phyloP scores from a whole-genome alignment of 495 filamentous ascomycete genomes.

The Geopyxis carbonaria region DNA sequence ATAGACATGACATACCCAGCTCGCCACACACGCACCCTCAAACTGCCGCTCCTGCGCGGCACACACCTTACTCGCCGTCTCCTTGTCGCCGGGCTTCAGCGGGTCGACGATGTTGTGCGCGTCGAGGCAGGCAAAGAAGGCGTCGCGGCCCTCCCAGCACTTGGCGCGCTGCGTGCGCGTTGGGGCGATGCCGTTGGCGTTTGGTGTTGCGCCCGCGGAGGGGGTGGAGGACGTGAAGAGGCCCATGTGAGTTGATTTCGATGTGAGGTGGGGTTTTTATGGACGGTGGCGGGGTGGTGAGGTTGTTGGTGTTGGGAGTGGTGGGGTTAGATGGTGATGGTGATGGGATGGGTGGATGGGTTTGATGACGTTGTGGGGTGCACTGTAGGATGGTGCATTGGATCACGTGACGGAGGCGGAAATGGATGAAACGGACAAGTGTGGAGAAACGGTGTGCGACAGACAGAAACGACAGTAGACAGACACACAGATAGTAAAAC shows the following conservation, averaged over 20 bases:
- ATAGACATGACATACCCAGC: constrained; percentile 55
- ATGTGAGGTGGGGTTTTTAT: background rate
- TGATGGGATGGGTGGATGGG: too few relatives aligned
- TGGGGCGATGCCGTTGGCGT: constrained; percentile 49
- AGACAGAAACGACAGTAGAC: too few relatives aligned
- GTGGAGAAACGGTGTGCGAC: too few relatives aligned
- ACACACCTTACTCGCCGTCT: constrained; percentile 6
- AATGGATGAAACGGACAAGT: background rate
- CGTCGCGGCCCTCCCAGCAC: constrained; percentile 78
- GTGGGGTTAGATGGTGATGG: background rate
- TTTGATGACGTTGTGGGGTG: constrained; percentile 2
- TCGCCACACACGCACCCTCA: constrained; percentile 46
- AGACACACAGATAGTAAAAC: too few relatives aligned
- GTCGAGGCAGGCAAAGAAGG: constrained; percentile 75
- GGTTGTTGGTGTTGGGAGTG: background rate
- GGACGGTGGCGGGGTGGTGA: background rate
- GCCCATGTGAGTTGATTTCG: constrained; percentile 15
- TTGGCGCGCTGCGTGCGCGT: constrained; percentile 54
- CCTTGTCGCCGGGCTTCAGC: constrained; percentile 41
- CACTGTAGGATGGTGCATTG: background rate
- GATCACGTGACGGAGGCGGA: background rate
- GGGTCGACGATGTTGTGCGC: constrained; percentile 63
- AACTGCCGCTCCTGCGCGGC: constrained; percentile 34
- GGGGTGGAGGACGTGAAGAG: constrained; percentile 28
- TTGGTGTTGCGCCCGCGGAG: constrained; percentile 29